Evolutionary conservation across 306 rosid genomes (phyloP).

Genomic region (Cucurbita ficifolia): DNA sequence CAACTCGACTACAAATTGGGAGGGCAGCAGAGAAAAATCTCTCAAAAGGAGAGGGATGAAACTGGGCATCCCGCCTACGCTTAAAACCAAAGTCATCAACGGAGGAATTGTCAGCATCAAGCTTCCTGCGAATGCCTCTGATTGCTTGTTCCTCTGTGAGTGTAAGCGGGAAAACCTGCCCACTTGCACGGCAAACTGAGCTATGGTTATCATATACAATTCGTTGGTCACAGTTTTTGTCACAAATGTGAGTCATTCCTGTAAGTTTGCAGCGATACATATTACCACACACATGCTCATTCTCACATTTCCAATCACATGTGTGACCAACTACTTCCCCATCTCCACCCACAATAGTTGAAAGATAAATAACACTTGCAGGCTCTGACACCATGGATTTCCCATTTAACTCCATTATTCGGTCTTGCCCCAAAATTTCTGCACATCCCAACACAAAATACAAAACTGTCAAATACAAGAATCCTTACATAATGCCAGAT

Average conservation of each 20-base stretch:
- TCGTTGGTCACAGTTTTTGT: conserved; percentile 92
- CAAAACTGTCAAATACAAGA: conserved; percentile 32
- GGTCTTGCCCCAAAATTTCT: conserved; percentile 27
- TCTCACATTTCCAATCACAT: conserved; percentile 95
- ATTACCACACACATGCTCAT: conserved; percentile 82
- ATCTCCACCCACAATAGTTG: conserved; percentile 77
- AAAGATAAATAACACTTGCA: conserved; percentile 77
- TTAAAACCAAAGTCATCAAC: conserved; percentile 43
- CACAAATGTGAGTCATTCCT: conserved; percentile 94
- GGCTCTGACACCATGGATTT: conserved; percentile 60
- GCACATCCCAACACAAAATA: conserved; percentile 49
- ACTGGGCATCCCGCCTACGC: conserved; percentile 68
- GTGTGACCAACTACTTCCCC: conserved; percentile 52
- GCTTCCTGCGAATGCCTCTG: conserved; percentile 75
- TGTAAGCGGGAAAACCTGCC: conserved; percentile 56
- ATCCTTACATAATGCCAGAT: background rate
- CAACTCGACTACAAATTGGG: conserved; percentile 80
- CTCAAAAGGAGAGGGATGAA: conserved; percentile 83
- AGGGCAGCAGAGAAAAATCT: conserved; percentile 60
- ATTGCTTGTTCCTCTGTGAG: conserved; percentile 65
- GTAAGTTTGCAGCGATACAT: conserved; percentile 91
- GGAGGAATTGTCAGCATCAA: conserved; percentile 44
- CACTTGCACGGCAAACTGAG: conserved; percentile 78
- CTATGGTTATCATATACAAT: conserved; percentile 90
- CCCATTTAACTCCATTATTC: conserved; percentile 65